These are phyloP conservation scores for Acacia concinna DNA, from an alignment of 331 rosid genomes.

Conservation along the genomic window DNA sequence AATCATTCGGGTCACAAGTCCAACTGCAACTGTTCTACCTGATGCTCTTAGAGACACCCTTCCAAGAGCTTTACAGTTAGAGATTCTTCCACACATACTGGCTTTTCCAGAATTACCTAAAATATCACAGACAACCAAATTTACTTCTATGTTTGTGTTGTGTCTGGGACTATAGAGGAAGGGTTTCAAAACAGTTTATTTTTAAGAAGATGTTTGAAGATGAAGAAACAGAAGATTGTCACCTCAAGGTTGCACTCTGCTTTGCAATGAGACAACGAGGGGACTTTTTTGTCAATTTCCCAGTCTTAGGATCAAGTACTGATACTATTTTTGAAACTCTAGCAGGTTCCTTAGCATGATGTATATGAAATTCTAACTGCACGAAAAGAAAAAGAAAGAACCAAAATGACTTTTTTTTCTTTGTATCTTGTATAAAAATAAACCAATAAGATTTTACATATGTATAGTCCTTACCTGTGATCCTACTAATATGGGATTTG, in stretches of 20 bases:
- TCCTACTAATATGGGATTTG: constrained; percentile 76
- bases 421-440: not conserved
- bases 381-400: constrained; percentile 16
- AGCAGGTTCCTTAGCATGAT: constrained; percentile 82
- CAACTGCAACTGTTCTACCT: constrained; percentile 63
- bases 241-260: constrained; percentile 96
- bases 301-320: constrained; percentile 80
- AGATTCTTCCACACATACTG: constrained; percentile 79
- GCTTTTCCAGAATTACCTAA: constrained; percentile 68
- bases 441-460: not conserved
- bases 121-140: constrained; percentile 17
- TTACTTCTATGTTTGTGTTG: constrained; percentile 5
- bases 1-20: constrained; percentile 48
- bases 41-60: constrained; percentile 67
- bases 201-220: no score
- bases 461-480: constrained; percentile 62
- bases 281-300: constrained; percentile 73
- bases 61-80: constrained; percentile 75
- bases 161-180: not conserved
- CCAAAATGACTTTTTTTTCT: not conserved
- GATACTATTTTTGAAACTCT: constrained; percentile 69
- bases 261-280: constrained; percentile 85
- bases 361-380: constrained; percentile 90
- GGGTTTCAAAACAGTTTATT: no score
- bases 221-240: no score